A percentile compares a stretch with the other conserved stretches of the same genome.
Evolutionary conservation across 176 grass and related monocot genomes (phyloP).

Genomic region (Thalia dealbata): DNA sequence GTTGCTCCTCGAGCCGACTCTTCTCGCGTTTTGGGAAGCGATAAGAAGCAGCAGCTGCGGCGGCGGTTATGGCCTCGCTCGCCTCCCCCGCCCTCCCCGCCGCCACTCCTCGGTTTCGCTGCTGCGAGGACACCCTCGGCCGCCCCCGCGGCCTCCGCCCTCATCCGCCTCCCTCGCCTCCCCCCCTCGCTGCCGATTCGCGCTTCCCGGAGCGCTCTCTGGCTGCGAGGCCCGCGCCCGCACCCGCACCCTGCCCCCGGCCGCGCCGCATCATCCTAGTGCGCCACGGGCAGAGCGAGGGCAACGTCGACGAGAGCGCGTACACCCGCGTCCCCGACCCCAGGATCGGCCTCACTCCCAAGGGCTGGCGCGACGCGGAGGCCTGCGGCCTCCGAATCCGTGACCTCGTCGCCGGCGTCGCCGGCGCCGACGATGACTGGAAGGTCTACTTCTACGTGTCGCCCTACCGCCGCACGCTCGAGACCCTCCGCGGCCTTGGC

Average conservation of each 20-base stretch:
- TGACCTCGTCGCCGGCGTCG: constrained; percentile 17
- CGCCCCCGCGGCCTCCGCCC: not conserved
- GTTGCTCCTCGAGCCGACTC: not conserved
- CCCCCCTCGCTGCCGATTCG: not conserved
- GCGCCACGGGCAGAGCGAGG: constrained; percentile 80
- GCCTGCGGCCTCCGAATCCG: constrained; percentile 42
- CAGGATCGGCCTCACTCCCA: constrained; percentile 53
- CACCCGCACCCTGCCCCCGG: not conserved
- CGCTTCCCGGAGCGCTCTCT: constrained; percentile 20
- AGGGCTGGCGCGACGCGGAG: constrained; percentile 43
- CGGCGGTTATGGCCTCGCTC: constrained; percentile 30
- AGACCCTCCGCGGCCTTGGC: constrained; percentile 58
- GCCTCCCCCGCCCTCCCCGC: constrained; percentile 5
- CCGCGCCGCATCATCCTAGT: constrained; percentile 70
- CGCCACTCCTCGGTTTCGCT: constrained; percentile 23
- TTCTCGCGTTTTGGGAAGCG: not conserved
- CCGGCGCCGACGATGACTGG: constrained; percentile 29
- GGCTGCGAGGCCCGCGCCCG: not conserved
- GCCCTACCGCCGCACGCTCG: constrained; percentile 50
- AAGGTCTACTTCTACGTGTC: constrained; percentile 91
- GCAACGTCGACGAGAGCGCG: constrained; percentile 61
- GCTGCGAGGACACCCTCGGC: constrained; percentile 63
- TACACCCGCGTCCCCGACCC: constrained; percentile 78
- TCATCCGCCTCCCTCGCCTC: not conserved
- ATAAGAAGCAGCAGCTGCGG: not conserved